Evolutionary conservation across 352 stramenopile species (phyloP), one percentile per base, ranked within the genome.

Genomic region (Vaucheria bursata): DNA sequence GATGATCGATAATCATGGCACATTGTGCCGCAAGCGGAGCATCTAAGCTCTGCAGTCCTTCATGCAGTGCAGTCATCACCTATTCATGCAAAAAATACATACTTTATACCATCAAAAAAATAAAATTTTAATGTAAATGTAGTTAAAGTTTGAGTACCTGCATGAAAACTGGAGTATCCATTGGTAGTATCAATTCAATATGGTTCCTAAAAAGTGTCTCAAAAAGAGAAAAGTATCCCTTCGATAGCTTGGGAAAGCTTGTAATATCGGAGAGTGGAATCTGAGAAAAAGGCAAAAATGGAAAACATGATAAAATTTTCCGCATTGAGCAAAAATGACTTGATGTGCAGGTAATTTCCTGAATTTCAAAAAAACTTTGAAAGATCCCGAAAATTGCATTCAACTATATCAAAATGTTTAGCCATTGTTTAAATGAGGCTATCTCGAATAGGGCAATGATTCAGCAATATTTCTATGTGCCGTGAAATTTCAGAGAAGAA

Each of bases 131-230:
- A 25, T 59, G 45, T 59, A 25, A 59, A 25, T n/a, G n/a, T n/a
- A n/a, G n/a, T n/a, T n/a, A n/a, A n/a, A n/a, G n/a, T n/a, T n/a
- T n/a, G n/a, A 12, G 25, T 59, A 98, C 88, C 81, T 97, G 91
- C 77, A 94, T 93, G 76, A 98, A 98, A 35, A 97, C 93, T 32
- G 79, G 87, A 29, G 91, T 92, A 53, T 97, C 92, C 18, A 98
- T 85, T 6, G 88, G 87, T 40, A 98, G 91, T 0, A 97, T 89
- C 0, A 91, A 96, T 71, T 92, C 91, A 72, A 97, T 91, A 84
- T 99, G 95, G 86, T 97, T 97, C 50, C 93, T 91, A 86, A 98
- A 98, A 4, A 99, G 86, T 73, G 98, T 97, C 85, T 98, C 94
- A 59, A 98, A 85, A 80, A 98, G 98, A 84, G 92, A 92, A 78